Evolutionary conservation across 2,329 filamentous ascomycete species (phyloP).

Genomic region (Claviceps citrina): DNA sequence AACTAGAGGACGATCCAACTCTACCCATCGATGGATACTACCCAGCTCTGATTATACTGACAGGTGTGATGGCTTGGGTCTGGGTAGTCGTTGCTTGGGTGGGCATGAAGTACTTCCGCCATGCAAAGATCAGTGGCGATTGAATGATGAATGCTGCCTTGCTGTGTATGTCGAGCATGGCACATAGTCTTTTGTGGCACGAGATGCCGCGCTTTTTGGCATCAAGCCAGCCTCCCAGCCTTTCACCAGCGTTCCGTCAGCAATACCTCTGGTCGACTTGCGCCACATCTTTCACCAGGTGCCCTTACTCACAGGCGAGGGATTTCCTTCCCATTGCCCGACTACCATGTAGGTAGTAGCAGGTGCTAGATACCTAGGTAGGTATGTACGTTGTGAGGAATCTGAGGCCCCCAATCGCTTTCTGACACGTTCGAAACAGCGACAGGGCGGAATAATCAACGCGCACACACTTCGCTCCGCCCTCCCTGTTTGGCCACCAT

Average conservation of each 20-base stretch:
- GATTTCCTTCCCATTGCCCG: too few relatives aligned
- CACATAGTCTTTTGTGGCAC: background rate
- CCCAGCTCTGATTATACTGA: slow-evolving; percentile 82
- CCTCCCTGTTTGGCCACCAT: background rate
- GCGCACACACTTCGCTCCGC: background rate
- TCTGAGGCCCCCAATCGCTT: background rate
- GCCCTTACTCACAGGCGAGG: too few relatives aligned
- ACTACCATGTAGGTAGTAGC: background rate
- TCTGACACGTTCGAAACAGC: background rate
- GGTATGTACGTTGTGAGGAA: background rate
- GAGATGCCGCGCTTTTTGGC: background rate
- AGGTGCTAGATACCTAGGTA: too few relatives aligned
- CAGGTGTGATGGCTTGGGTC: slow-evolving; percentile 93
- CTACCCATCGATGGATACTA: slow-evolving; percentile 95
- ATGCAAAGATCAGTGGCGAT: slow-evolving; percentile 71
- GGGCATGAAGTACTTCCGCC: slow-evolving; percentile 98
- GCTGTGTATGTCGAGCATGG: background rate
- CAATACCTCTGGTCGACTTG: background rate
- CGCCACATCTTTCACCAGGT: too few relatives aligned
- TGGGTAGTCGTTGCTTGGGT: slow-evolving; percentile 98
- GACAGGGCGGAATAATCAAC: background rate
- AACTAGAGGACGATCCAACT: slow-evolving; percentile 87
- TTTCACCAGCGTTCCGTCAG: background rate
- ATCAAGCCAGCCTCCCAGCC: background rate
- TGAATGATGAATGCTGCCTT: slow-evolving; percentile 17